Evolutionary conservation across 2,329 filamentous ascomycete species (phyloP).

Genomic region (Diaporthe ilicicola): DNA sequence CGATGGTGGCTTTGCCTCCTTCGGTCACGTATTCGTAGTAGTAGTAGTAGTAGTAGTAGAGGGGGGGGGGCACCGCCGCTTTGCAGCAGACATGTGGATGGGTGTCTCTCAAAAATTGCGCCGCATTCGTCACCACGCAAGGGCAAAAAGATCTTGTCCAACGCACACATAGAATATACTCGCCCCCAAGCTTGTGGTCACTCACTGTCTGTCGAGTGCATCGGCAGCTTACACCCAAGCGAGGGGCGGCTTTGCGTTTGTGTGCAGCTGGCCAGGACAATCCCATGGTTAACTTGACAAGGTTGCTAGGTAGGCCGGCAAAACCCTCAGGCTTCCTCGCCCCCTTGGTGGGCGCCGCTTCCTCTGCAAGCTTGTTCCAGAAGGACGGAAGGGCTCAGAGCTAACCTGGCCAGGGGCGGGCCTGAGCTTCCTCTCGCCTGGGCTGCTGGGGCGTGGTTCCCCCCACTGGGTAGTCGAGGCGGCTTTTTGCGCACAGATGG

Average conservation of each 20-base stretch:
- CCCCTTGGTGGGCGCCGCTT: neutral
- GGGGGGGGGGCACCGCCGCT: neutral
- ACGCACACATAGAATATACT: neutral
- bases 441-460: neutral
- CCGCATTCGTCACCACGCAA: neutral
- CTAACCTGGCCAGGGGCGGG: neutral
- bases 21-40: constrained; percentile 7
- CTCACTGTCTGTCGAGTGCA: neutral
- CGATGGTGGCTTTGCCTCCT: neutral
- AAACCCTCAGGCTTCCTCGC: neutral
- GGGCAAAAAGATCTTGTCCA: neutral
- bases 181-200: neutral
- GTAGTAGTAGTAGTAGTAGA: no score
- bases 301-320: no score
- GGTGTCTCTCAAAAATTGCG: neutral
- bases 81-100: neutral
- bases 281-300: no score
- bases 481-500: neutral
- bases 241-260: neutral
- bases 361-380: constrained; percentile 6
- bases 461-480: neutral
- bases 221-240: neutral
- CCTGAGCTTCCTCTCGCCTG: neutral
- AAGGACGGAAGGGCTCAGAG: neutral
- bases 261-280: neutral